phyloP scores from a whole-genome alignment of 2,329 filamentous ascomycete genomes.

The Epichloe uncinata region DNA sequence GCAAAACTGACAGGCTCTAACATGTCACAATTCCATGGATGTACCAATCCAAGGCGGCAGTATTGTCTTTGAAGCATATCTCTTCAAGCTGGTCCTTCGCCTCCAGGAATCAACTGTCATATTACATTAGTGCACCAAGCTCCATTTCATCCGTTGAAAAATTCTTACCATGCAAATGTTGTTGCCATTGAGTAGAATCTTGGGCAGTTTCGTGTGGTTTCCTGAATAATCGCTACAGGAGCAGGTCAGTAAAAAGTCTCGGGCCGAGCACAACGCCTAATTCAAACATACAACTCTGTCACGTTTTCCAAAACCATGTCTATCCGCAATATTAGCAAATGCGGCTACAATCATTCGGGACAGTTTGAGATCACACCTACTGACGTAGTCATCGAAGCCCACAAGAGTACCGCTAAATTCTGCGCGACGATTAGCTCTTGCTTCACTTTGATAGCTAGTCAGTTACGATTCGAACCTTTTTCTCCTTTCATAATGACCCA shows the following conservation, averaged over 20 bases:
- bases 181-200: slow-evolving; percentile 94
- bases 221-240: slow-evolving; percentile 74
- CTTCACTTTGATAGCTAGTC: not conserved
- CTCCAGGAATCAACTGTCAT: slow-evolving; percentile 61
- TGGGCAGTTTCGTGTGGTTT: slow-evolving; percentile 74
- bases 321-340: slow-evolving; percentile 23
- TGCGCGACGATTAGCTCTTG: slow-evolving; percentile 22
- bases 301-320: slow-evolving; percentile 98
- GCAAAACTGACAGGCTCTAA: not conserved
- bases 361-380: slow-evolving; percentile 45
- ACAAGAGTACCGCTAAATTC: slow-evolving; percentile 92
- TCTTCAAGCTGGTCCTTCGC: slow-evolving; percentile 46
- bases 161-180: slow-evolving; percentile 95
- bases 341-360: not conserved
- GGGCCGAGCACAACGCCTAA: not conserved
- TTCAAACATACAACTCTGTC: slow-evolving; percentile 67
- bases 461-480: slow-evolving; percentile 50
- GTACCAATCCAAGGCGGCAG: not conserved
- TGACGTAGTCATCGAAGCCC: slow-evolving; percentile 99
- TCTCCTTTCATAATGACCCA: slow-evolving; percentile 99
- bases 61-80: not conserved
- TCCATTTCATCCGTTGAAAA: not conserved
- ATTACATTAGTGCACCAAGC: not conserved
- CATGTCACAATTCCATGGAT: not conserved
- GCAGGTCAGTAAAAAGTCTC: not conserved